Base-by-base conservation (phyloP, 176 grass and related monocot genomes). In the Melocanna baccifera region DNA sequence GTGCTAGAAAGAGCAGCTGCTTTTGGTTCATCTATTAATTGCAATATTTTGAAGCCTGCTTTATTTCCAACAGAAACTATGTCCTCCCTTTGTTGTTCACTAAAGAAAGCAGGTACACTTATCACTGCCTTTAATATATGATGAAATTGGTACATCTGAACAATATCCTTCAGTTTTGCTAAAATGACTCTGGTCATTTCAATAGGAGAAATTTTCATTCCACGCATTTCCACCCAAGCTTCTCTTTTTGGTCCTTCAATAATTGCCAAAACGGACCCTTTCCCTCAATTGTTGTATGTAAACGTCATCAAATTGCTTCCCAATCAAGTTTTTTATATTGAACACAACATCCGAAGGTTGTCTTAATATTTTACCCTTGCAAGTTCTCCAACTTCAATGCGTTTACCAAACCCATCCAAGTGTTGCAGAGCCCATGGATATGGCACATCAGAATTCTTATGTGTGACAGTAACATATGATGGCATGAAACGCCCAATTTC, bases 301-400 rank as follows among this genome's bases (percentile, higher is more conserved):
- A 50, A 0, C 2, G 16, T 65, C 76, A 2, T 50, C 42, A 66
- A 50, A 80, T 14, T 40, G 19, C 62, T 80, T 81, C 22, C 79
- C 79, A 43, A 81, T 19, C 79, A 70, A 25, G 3, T 43, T 67
- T 18, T 80, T 80, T 22, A 18, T 41, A 57, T 63, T 70, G 22
- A 57, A 81, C 4, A 81, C 2, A 20, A 29, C 79, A 69, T 81
- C 79, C 70, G 50, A 55, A 53, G 34, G 65, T 0, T 81, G 50
- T 56, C 6, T 25, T 3, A 1, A 56, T n/a, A 81, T 70, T 18
- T 41, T 18, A 13, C 8, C 9, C 30, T 81, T 57, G 79, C 65
- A 69, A 81, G 1, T 70, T 81, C 79, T 81, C 79, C 65, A 57
- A 81, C 65, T 19, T 9, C 36, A 30, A 81, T 22, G 43, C 50